Conservation (phyloP, 768 basidiomycete species). For the Lactarius sanguifluus region DNA sequence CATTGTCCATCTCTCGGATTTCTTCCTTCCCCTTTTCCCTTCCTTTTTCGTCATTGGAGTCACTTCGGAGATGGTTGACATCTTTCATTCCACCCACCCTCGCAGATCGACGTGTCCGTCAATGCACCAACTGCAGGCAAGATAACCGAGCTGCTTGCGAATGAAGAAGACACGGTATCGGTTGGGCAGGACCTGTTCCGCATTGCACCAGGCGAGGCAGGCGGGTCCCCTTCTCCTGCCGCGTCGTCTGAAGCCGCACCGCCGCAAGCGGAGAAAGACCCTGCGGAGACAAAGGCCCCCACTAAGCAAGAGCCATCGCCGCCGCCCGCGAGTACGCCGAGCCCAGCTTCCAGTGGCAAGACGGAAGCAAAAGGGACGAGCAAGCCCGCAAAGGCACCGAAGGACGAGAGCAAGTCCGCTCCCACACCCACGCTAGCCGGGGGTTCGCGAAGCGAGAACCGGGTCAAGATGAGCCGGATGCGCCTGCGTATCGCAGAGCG, state of each 20-base stretch:
- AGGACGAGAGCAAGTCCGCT: conserved; percentile 30
- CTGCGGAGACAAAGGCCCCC: conserved; percentile 38
- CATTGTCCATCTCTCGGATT: conserved; percentile 5
- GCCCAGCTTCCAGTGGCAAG: conserved; percentile 39
- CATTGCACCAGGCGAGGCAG: conserved; percentile 69
- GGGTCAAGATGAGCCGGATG: conserved; percentile 99
- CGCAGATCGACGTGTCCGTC: conserved; percentile 93
- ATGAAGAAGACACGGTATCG: conserved; percentile 90
- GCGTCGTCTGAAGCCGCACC: conserved; percentile 29
- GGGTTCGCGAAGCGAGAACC: conserved; percentile 76
- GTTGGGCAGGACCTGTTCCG: conserved; percentile 95
- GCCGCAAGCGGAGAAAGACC: conserved; percentile 41
- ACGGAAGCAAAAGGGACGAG: conserved; percentile 39
- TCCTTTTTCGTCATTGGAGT: background rate
- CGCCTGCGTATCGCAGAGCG: conserved; percentile 95
- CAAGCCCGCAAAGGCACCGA: conserved; percentile 33
- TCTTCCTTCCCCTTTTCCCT: background rate
- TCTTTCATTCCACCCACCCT: background rate
- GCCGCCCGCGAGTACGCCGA: conserved; percentile 35
- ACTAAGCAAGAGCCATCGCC: conserved; percentile 49
- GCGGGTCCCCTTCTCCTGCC: conserved; percentile 24
- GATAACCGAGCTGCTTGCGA: conserved; percentile 81
- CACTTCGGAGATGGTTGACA: conserved; percentile 8
- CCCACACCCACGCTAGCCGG: conserved; percentile 41
- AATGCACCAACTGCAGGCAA: conserved; percentile 89